Evolutionary conservation across 2,329 filamentous ascomycete genomes (phyloP).

Genomic region (Bertia moriformis): DNA sequence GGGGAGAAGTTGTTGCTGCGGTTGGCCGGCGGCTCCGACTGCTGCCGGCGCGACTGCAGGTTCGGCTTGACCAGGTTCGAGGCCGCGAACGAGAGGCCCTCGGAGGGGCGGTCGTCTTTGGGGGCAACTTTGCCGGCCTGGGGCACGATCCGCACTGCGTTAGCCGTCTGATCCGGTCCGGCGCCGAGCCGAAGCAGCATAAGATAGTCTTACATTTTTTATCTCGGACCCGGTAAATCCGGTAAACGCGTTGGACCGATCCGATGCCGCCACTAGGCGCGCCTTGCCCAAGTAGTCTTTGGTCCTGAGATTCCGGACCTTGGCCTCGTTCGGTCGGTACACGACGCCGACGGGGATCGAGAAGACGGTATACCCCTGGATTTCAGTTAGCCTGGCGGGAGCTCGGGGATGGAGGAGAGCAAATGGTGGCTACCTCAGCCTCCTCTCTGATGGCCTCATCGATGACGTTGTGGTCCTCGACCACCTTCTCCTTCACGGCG

Average conservation of each 20-base stretch:
- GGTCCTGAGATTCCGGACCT: conserved; percentile 93
- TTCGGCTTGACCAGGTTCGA: conserved; percentile 85
- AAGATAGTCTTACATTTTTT: conserved; percentile 59
- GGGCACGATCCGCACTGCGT: neutral
- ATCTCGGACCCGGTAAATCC: conserved; percentile 69
- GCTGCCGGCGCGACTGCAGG: conserved; percentile 65
- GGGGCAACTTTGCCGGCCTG: conserved; percentile 35
- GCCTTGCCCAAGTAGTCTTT: conserved; percentile 97
- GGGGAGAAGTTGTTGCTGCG: no score
- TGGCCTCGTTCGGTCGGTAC: conserved; percentile 90
- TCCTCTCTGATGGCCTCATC: conserved; percentile 90
- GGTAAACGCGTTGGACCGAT: conserved; percentile 66
- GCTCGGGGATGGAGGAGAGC: neutral
- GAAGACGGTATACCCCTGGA: conserved; percentile 93
- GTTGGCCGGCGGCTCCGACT: conserved; percentile 67
- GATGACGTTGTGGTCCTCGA: conserved; percentile 93
- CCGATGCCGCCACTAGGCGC: conserved; percentile 77
- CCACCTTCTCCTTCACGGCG: conserved; percentile 88
- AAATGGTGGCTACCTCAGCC: conserved; percentile 65
- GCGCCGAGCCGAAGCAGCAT: neutral
- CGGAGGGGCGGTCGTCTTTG: conserved; percentile 67
- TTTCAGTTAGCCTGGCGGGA: neutral
- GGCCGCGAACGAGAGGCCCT: conserved; percentile 81
- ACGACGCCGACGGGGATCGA: conserved; percentile 92
- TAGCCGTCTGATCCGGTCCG: neutral